Evolutionary conservation across 305 asterid species (phyloP).

Genomic region (Caryopteris hybrid): DNA sequence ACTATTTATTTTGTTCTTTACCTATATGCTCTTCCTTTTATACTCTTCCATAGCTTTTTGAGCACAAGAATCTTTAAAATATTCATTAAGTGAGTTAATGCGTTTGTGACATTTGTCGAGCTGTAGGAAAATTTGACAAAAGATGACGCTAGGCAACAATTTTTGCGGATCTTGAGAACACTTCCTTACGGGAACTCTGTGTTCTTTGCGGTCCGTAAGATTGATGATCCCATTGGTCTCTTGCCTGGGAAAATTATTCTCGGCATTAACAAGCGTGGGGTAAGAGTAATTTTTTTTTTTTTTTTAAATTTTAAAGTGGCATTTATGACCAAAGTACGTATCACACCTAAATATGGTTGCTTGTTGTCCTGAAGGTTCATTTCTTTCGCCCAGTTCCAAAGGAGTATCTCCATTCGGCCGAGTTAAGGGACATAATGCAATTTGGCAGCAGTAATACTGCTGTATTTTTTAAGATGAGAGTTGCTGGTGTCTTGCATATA

Average conservation of each 20-base stretch:
- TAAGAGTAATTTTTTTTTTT: constrained; percentile 29
- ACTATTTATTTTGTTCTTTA: neutral
- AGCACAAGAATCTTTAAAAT: neutral
- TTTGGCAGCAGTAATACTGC: constrained; percentile 99
- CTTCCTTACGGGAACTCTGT: constrained; percentile 97
- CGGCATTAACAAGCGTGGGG: constrained; percentile 99
- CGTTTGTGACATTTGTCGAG: neutral
- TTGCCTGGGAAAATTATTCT: constrained; percentile 85
- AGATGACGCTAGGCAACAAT: constrained; percentile 97
- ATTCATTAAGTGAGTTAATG: neutral
- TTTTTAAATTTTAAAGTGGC: neutral
- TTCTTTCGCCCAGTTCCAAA: constrained; percentile 99
- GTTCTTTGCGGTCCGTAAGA: constrained; percentile 93
- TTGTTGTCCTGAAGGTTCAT: constrained; percentile 62
- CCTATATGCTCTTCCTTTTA: neutral
- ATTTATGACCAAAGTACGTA: neutral
- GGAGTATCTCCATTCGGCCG: constrained; percentile 97
- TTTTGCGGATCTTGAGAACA: constrained; percentile 78
- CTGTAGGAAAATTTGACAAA: constrained; percentile 80
- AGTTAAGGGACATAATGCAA: constrained; percentile 96
- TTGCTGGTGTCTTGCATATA: constrained; percentile 95
- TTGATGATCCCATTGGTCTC: constrained; percentile 98
- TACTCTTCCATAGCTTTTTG: neutral
- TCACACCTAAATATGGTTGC: constrained; percentile 23
- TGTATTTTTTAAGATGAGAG: constrained; percentile 98